These are phyloP conservation scores for Musa schizocarpa DNA, from an alignment of 176 grass and related monocot genomes.

Conservation along the genomic window DNA sequence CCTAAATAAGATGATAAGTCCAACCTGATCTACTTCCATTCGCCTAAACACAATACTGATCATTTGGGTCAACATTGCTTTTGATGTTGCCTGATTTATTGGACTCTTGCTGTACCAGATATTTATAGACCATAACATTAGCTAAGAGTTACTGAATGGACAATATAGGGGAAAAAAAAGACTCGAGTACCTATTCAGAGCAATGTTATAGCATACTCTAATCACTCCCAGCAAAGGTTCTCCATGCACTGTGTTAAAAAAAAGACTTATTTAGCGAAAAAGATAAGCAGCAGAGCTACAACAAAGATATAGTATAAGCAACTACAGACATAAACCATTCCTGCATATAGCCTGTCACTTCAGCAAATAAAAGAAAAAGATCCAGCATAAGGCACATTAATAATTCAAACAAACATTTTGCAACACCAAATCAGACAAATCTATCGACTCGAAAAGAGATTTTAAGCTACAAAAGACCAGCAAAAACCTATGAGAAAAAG, in stretches of 20 bases:
- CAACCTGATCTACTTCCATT: constrained; percentile 85
- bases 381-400: too few species aligned
- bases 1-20: neutral
- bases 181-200: constrained; percentile 81
- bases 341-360: too few species aligned
- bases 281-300: neutral
- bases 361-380: too few species aligned
- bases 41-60: constrained; percentile 96
- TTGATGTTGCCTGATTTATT: constrained; percentile 96
- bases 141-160: constrained; percentile 19
- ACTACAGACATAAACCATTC: too few species aligned
- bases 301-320: too few species aligned
- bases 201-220: constrained; percentile 99
- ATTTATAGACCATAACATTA: constrained; percentile 28
- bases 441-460: too few species aligned
- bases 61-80: constrained; percentile 99
- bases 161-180: constrained; percentile 11
- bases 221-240: constrained; percentile 96
- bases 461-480: too few species aligned
- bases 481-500: too few species aligned
- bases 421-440: too few species aligned
- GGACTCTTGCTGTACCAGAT: constrained; percentile 76
- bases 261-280: neutral
- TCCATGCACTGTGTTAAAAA: constrained; percentile 74
- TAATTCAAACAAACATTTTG: too few species aligned